Evolutionary conservation across 805 yeast species (phyloP).

Genomic region (Metschnikowia matae): DNA sequence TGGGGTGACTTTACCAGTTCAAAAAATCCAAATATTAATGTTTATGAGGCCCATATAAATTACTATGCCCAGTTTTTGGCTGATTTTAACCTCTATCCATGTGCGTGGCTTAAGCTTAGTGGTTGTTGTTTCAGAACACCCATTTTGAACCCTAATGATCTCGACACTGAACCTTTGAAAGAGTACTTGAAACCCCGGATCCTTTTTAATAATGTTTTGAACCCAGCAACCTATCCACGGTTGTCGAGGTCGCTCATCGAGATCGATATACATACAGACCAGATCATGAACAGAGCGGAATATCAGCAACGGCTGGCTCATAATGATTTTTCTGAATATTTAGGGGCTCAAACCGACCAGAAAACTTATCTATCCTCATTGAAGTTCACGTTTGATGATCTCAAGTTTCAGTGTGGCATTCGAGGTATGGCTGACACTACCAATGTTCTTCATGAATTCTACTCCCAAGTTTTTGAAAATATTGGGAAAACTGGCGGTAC

Average conservation of each 20-base stretch:
- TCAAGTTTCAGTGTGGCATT: conserved; percentile 45
- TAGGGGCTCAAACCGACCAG: conserved; percentile 7
- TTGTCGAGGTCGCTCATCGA: conserved; percentile 66
- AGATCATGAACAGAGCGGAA: conserved; percentile 53
- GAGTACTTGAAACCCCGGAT: conserved; percentile 19
- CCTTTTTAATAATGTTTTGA: conserved; percentile 28
- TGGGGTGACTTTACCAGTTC: conserved; percentile 7
- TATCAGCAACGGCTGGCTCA: conserved; percentile 48
- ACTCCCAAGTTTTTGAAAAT: conserved; percentile 15
- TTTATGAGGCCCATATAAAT: conserved; percentile 79
- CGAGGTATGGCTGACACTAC: conserved; percentile 24
- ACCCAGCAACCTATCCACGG: conserved; percentile 37
- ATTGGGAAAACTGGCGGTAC: conserved; percentile 14
- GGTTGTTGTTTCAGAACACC: conserved; percentile 57
- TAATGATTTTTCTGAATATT: conserved; percentile 42
- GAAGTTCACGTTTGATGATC: conserved; percentile 56
- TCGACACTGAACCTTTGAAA: conserved; percentile 11
- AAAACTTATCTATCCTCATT: conserved; percentile 43
- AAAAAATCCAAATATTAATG: conserved; percentile 1
- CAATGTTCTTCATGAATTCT: conserved; percentile 15
- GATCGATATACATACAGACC: conserved; percentile 60
- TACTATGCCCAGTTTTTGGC: conserved; percentile 69
- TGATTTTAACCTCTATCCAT: conserved; percentile 81
- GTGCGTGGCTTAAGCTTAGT: conserved; percentile 63
- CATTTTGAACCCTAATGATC: conserved; percentile 21